Conservation (phyloP, 371 early-diverging fungal species). For the Coemansia sp. region DNA sequence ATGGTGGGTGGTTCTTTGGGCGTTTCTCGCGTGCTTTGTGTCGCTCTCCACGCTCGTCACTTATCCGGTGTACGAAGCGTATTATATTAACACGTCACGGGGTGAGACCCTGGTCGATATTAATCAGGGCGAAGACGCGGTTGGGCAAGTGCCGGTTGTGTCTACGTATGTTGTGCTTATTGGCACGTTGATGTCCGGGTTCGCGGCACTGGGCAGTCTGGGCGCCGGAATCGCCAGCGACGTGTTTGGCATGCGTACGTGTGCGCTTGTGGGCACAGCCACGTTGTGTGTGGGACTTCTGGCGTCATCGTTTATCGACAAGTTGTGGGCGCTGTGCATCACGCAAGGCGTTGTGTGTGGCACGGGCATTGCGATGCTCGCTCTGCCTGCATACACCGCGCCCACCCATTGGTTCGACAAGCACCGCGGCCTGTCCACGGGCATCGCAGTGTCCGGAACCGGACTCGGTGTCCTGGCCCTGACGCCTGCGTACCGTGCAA, state of each 20-base stretch:
- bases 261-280: conserved; percentile 26
- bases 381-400: conserved; percentile 38
- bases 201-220: conserved; percentile 18
- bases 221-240: conserved; percentile 29
- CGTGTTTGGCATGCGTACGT: conserved; percentile 5
- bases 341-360: conserved; percentile 38
- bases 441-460: conserved; percentile 30
- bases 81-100: conserved; percentile 13
- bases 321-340: conserved; percentile 28
- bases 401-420: conserved; percentile 51
- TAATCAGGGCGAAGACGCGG: conserved; percentile 5
- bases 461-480: conserved; percentile 29
- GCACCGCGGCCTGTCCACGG: conserved; percentile 35
- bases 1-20: conserved; percentile 29
- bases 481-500: conserved; percentile 10
- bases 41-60: conserved; percentile 34
- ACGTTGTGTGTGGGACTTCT: conserved; percentile 24
- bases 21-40: conserved; percentile 18
- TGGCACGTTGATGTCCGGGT: conserved; percentile 29
- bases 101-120: conserved; percentile 5
- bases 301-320: conserved; percentile 23
- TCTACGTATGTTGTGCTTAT: conserved; percentile 25
- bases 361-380: conserved; percentile 29
- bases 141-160: neutral
- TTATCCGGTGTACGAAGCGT: conserved; percentile 33